phyloP scores from a whole-genome alignment of 257 asterid genomes.

The Solanum chiquidenum region DNA sequence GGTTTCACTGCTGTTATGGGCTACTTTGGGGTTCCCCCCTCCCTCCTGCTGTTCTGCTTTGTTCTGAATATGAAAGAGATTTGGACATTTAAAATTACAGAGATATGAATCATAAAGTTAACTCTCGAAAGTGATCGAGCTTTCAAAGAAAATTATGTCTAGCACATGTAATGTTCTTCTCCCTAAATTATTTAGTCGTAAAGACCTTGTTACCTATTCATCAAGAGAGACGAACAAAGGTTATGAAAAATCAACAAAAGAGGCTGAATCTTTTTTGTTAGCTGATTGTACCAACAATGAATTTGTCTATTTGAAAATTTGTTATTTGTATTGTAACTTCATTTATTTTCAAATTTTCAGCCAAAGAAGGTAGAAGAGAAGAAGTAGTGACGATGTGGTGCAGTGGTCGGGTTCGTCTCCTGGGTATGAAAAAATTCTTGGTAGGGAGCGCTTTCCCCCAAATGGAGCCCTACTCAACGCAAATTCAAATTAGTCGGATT shows the following conservation, averaged over 20 bases:
- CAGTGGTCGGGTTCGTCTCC: too few species aligned
- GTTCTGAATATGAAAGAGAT: background rate
- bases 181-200: background rate
- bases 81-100: background rate
- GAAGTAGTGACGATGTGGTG: background rate
- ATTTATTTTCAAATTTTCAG: background rate
- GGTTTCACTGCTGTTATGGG: background rate
- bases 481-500: too few species aligned
- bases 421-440: too few species aligned
- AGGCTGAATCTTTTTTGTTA: background rate
- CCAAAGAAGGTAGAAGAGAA: constrained; percentile 7
- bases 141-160: background rate
- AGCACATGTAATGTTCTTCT: background rate
- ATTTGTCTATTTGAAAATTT: background rate
- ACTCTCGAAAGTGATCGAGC: background rate
- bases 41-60: background rate
- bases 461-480: too few species aligned
- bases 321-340: background rate
- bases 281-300: background rate
- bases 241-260: background rate
- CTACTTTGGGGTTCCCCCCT: background rate
- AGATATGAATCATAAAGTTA: background rate
- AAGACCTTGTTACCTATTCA: background rate
- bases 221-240: background rate
- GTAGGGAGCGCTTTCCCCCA: too few species aligned